A percentile compares a stretch with the other conserved stretches of the same genome.
Evolutionary conservation across 1,139 yeast genomes (phyloP).

Genomic region (Candida glucosophila): DNA sequence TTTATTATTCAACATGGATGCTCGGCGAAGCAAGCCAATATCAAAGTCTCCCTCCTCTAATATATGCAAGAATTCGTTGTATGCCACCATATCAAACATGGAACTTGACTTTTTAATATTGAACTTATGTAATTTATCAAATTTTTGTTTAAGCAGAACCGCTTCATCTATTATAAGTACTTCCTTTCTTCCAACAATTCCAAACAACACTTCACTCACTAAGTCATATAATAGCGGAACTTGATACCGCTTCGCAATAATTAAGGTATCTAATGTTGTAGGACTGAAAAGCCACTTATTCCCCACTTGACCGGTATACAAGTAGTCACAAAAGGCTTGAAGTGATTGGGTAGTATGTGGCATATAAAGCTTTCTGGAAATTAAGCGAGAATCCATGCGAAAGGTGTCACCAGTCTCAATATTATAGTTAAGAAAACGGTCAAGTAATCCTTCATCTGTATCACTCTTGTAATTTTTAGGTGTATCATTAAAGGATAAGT

Average conservation of each 20-base stretch:
- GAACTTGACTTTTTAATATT: too few relatives aligned
- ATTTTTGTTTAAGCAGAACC: constrained; percentile 22
- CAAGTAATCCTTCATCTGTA: constrained; percentile 6
- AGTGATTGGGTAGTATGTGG: constrained; percentile 59
- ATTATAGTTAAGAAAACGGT: constrained; percentile 30
- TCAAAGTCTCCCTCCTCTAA: constrained; percentile 61
- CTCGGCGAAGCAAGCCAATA: constrained; percentile 42
- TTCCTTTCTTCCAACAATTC: constrained; percentile 60
- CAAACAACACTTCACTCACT: constrained; percentile 59
- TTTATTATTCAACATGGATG: constrained; percentile 20
- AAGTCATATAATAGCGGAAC: constrained; percentile 63
- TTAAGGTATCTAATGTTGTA: constrained; percentile 54
- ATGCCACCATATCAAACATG: constrained; percentile 40
- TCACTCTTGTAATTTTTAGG: neutral
- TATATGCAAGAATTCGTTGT: constrained; percentile 37
- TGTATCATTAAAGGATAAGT: neutral
- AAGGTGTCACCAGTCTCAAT: constrained; percentile 24
- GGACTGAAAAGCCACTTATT: constrained; percentile 64
- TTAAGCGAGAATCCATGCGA: constrained; percentile 47
- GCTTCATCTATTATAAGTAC: constrained; percentile 38
- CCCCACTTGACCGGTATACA: constrained; percentile 73
- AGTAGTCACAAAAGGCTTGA: constrained; percentile 59
- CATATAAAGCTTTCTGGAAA: constrained; percentile 59
- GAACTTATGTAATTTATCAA: constrained; percentile 16
- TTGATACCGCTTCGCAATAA: constrained; percentile 54